Evolutionary conservation across 2,329 filamentous ascomycete species (phyloP).

Genomic region (Fusarium torreyae): DNA sequence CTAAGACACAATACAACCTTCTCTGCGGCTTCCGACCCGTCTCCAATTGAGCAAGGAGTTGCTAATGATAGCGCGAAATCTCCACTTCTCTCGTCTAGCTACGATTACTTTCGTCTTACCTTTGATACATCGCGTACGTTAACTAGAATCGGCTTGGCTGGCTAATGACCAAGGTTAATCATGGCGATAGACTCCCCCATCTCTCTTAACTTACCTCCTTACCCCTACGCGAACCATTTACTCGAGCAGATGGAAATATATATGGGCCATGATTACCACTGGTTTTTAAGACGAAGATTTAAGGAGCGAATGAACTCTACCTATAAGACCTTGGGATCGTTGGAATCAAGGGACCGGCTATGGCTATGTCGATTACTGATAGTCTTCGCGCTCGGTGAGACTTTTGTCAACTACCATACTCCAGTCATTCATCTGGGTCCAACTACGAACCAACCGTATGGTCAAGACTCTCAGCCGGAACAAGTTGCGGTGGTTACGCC

Average conservation of each 20-base stretch:
- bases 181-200: no score
- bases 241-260: not conserved
- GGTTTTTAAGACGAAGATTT: not conserved
- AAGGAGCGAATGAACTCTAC: not conserved
- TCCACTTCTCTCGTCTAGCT: not conserved
- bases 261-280: not conserved
- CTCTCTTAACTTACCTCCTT: not conserved
- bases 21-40: not conserved
- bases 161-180: no score
- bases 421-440: not conserved
- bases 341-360: not conserved
- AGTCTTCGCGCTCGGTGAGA: not conserved
- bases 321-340: not conserved
- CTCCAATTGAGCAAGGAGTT: not conserved
- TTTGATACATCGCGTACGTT: not conserved
- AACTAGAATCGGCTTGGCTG: no score
- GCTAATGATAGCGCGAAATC: not conserved
- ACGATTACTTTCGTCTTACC: not conserved
- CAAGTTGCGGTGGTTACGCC: no score
- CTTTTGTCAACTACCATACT: not conserved
- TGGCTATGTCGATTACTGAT: not conserved
- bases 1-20: not conserved
- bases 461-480: no score
- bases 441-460: not conserved
- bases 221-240: not conserved